Evolutionary conservation across 495 filamentous ascomycete species (phyloP).

Genomic region (Cudoniella acicularis): DNA sequence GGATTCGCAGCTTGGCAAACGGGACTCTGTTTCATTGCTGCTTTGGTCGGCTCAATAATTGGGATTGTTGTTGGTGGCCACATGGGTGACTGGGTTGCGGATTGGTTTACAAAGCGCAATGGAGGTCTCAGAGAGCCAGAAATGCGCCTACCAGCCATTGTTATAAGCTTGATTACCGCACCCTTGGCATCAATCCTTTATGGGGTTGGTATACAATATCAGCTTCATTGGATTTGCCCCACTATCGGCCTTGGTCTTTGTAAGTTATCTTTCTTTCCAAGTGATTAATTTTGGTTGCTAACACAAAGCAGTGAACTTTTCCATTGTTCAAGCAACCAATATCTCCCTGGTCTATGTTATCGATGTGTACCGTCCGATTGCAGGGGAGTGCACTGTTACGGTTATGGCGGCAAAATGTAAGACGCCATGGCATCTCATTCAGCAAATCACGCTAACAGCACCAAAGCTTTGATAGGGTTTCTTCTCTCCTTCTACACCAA

Average conservation of each 20-base stretch:
- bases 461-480: slow-evolving; percentile 52
- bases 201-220: slow-evolving; percentile 46
- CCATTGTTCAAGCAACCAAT: slow-evolving; percentile 49
- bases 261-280: slow-evolving; percentile 17
- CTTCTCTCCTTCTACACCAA: slow-evolving; percentile 58
- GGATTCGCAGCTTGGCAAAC: slow-evolving; percentile 44
- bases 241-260: slow-evolving; percentile 45
- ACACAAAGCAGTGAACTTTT: slow-evolving; percentile 40
- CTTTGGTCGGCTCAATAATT: slow-evolving; percentile 45
- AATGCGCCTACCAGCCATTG: slow-evolving; percentile 48
- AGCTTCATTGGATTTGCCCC: slow-evolving; percentile 52
- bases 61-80: slow-evolving; percentile 47
- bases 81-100: slow-evolving; percentile 44
- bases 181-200: slow-evolving; percentile 47
- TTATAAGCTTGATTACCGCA: slow-evolving; percentile 38
- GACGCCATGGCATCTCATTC: too few relatives aligned
- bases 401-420: slow-evolving; percentile 49
- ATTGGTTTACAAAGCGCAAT: slow-evolving; percentile 47
- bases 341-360: slow-evolving; percentile 51
- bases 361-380: slow-evolving; percentile 50
- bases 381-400: slow-evolving; percentile 47
- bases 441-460: too few relatives aligned
- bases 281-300: neutral
- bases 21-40: slow-evolving; percentile 45
- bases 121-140: slow-evolving; percentile 50